Evolutionary conservation across 148 eudicot species (phyloP), one percentile per base, ranked within the genome.

Genomic region (Oxyria digyna): DNA sequence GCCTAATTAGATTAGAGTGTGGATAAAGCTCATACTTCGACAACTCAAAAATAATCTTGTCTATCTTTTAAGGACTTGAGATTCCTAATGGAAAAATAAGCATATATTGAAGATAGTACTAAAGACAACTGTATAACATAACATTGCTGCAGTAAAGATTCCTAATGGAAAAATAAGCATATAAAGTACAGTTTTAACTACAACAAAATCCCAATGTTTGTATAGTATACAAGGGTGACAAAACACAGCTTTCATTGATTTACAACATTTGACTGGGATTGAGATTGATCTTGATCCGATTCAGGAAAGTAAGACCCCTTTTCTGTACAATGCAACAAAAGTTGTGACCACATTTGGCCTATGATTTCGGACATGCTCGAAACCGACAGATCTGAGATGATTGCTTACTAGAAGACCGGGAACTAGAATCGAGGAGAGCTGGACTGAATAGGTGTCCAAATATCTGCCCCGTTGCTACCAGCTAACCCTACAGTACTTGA

Each of bases 401-500:
- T 52, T 52, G 62, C 62, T 52, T 52, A 52, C 29, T 52, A 0
- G 38, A 1, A 14, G 38, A 29, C 1, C 9, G 37, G 9, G 65
- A 31, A 14, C 79, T 81, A 74, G 50, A 67, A 74, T 70, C 76
- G 67, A 23, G 77, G 75, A 67, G 81, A 66, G 57, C 31, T 55
- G n/a, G 83, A 80, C 65, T 87, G 85, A 69, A 77, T 82, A 18
- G 91, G 91, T 1, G 73, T 62, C 73, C 73, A 70, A 13, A 70
- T 55, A 70, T 70, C 73, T 26, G 98, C 98, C 45, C 98, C 98
- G 31, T 93, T 93, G 80, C 86, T 89, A 72, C 90, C 70, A 41
- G 78, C 84, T 73, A 93, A 85, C 68, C 86, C 86, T 14, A 17
- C 74, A 17, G 90, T 88, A 20, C 73, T 79, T n/a, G 89, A 87